Conservation (phyloP, 208 protist genomes). For the Zelonia costaricensis region DNA sequence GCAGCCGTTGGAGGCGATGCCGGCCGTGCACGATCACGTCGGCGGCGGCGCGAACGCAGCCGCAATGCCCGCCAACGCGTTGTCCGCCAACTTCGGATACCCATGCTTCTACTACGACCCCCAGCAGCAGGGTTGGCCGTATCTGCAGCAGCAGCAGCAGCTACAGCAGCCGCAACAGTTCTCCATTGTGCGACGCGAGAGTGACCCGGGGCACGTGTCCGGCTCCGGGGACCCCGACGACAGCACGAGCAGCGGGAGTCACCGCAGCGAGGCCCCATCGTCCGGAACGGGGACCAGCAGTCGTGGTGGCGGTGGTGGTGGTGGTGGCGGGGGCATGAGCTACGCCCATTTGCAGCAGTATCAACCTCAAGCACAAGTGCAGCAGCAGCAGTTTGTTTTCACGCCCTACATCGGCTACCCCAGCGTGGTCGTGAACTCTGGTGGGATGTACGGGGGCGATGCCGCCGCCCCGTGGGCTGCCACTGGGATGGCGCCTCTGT, state of each 20-base stretch:
- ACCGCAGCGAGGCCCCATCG: conserved; percentile 2
- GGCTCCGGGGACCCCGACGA: background rate
- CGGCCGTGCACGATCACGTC: too few relatives aligned
- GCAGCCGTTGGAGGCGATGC: too few relatives aligned
- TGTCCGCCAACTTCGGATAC: conserved; percentile 13
- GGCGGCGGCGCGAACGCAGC: too few relatives aligned
- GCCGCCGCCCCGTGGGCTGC: background rate
- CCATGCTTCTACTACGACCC: conserved; percentile 21
- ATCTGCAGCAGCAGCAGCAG: conserved; percentile 11
- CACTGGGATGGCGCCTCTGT: too few relatives aligned
- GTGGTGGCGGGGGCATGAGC: too few relatives aligned
- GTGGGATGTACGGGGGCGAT: background rate
- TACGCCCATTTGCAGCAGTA: conserved; percentile 15
- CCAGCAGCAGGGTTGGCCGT: conserved; percentile 24
- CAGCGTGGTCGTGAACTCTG: conserved; percentile 1
- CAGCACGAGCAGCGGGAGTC: conserved; percentile 1
- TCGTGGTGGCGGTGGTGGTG: too few relatives aligned
- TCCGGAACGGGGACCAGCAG: background rate
- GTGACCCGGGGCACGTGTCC: background rate
- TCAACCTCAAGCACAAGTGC: conserved; percentile 14
- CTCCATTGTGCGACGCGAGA: background rate
- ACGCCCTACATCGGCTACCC: conserved; percentile 14
- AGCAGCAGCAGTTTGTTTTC: conserved; percentile 24
- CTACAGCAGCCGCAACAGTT: conserved; percentile 27
- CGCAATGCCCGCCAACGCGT: background rate